Evolutionary conservation across 441 rosid species (phyloP).

Genomic region (Eutrema salsugineum): DNA sequence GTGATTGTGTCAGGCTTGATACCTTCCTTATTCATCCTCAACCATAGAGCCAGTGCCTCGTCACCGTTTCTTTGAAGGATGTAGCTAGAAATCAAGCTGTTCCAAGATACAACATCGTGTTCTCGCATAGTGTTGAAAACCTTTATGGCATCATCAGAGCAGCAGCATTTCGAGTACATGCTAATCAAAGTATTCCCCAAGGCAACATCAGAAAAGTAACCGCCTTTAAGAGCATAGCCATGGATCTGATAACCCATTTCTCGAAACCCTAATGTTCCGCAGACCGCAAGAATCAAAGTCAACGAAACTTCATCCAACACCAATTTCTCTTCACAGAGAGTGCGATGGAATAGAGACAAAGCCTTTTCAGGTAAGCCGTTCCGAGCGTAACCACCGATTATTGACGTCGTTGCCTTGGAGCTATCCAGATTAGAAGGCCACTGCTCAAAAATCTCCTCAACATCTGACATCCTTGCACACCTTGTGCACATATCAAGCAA

Average conservation of each 20-base stretch:
- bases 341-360: slow-evolving; percentile 40
- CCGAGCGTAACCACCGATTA: slow-evolving; percentile 70
- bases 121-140: slow-evolving; percentile 49
- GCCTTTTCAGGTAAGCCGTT: slow-evolving; percentile 74
- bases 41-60: slow-evolving; percentile 56
- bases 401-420: slow-evolving; percentile 57
- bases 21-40: slow-evolving; percentile 41
- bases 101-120: slow-evolving; percentile 69
- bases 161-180: slow-evolving; percentile 70
- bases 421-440: slow-evolving; percentile 50
- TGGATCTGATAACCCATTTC: slow-evolving; percentile 77
- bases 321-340: slow-evolving; percentile 40
- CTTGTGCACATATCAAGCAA: slow-evolving; percentile 76
- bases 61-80: slow-evolving; percentile 74
- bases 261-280: slow-evolving; percentile 70
- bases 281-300: slow-evolving; percentile 52
- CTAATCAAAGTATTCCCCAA: slow-evolving; percentile 67
- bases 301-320: slow-evolving; percentile 58
- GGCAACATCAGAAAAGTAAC: slow-evolving; percentile 41
- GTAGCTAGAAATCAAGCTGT: slow-evolving; percentile 64
- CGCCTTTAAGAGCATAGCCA: slow-evolving; percentile 56
- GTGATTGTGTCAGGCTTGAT: slow-evolving; percentile 57
- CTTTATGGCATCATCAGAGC: slow-evolving; percentile 42
- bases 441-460: slow-evolving; percentile 50
- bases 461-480: slow-evolving; percentile 80